Base-by-base conservation (phyloP, 768 basidiomycete species). In the Tylopilus vinaceipallidus region DNA sequence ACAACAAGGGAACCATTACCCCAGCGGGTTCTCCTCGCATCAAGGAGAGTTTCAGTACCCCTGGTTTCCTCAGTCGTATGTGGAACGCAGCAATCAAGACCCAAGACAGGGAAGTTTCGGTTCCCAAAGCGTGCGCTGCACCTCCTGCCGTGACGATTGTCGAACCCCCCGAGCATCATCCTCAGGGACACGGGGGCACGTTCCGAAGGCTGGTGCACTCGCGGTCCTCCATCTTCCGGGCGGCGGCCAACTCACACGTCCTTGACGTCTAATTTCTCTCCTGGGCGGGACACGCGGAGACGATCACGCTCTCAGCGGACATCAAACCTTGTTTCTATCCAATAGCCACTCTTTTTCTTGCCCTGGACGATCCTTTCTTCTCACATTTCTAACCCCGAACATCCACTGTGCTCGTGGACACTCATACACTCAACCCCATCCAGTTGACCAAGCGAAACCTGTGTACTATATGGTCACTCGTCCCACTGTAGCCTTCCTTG, bases 61-160 rank as follows among this genome's bases (percentile, higher is more conserved):
- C 76, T 61, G 38, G 69, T 20, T 84, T 88, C 63, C 71, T 88
- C 42, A 86, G 82, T 57, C 76, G 86, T 24, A 86, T 88, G 83
- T 87, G 86, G 82, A 86, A 78, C 30, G 82, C 79, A 11, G 82
- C 83, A 42, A 78, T 69, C 22, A 76, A 77, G 61, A 56, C 54
- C 3, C 66, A 62, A 36, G 68, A 74, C 49, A 67, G 57, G 59
- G 61, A 67, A 10, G 49, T 36, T 42, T 36, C 48, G 8, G 17
- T 33, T 24, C 35, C 36, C 5, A 65, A 54, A 29, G 27, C 42
- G 22, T 53, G 54, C 14, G 33, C 36, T 12, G 53, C 24, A 2
- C 57, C 56, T 23, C 51, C 53, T 27, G 44, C 57, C 4, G 57
- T 64, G 41, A 64, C 58, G 29, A 56, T 59, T 30, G 58, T 64